These are phyloP conservation scores for Fraxinus nigra DNA, from an alignment of 305 asterid species.

Conservation along the genomic window DNA sequence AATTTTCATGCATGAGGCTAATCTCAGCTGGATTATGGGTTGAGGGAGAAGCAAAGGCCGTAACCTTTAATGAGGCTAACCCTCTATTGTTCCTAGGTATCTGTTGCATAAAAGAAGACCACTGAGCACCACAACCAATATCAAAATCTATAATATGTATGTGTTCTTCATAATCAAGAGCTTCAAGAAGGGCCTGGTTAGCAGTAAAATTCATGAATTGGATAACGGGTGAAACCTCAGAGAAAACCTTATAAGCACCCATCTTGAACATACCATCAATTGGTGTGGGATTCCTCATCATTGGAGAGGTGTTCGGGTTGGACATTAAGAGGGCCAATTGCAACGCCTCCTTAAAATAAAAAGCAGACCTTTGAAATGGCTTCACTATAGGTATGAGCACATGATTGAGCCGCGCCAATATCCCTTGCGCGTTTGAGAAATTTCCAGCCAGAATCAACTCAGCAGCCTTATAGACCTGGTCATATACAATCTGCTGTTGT, in stretches of 20 bases:
- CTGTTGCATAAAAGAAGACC: conserved; percentile 64
- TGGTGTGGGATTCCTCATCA: conserved; percentile 32
- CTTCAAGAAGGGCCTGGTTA: conserved; percentile 51
- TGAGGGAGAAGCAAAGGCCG: conserved; percentile 58
- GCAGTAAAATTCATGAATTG: conserved; percentile 53
- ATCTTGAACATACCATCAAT: conserved; percentile 46
- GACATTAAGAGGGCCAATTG: conserved; percentile 29
- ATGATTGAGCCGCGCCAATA: conserved; percentile 99
- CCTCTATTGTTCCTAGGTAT: conserved; percentile 35
- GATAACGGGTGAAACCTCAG: conserved; percentile 44
- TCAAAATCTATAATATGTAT: conserved; percentile 55
- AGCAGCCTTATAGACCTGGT: conserved; percentile 43
- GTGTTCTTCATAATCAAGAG: conserved; percentile 30
- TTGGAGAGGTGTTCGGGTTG: conserved; percentile 15
- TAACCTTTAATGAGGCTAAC: conserved; percentile 37
- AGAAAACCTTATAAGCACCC: conserved; percentile 48
- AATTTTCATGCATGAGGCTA: conserved; percentile 44
- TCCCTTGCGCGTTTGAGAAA: conserved; percentile 75
- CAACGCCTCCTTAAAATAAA: conserved; percentile 50
- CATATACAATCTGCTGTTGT: conserved; percentile 36
- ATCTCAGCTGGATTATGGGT: conserved; percentile 43
- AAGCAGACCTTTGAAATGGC: conserved; percentile 51
- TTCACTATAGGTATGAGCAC: conserved; percentile 43
- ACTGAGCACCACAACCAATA: conserved; percentile 57
- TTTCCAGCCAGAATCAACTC: conserved; percentile 46